These are phyloP conservation scores for Oryza nivara DNA, from an alignment of 176 grass and related monocot species.

Conservation along the genomic window DNA sequence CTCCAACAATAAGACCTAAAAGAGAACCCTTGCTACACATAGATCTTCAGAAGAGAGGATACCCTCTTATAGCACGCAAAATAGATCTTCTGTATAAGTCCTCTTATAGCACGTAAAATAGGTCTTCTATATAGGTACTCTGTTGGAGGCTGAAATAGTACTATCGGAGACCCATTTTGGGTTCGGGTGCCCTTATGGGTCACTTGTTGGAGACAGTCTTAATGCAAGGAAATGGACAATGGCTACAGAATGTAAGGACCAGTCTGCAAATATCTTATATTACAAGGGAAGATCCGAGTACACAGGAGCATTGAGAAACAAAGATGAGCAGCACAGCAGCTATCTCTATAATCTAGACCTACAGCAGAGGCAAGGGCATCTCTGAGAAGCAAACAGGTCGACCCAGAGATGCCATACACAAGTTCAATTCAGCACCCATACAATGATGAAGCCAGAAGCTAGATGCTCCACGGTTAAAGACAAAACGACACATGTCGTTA, in stretches of 20 bases:
- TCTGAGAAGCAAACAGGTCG: not conserved
- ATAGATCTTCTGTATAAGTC: too few relatives aligned
- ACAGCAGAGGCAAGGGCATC: not conserved
- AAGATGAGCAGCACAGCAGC: not conserved
- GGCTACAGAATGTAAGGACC: not conserved
- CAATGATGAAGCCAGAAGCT: conserved; percentile 6
- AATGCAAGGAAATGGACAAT: not conserved
- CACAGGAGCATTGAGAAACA: not conserved
- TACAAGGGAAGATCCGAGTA: not conserved
- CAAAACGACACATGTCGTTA: conserved; percentile 1
- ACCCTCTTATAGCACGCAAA: too few relatives aligned
- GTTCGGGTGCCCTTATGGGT: too few relatives aligned
- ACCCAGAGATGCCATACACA: not conserved
- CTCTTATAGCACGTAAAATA: too few relatives aligned
- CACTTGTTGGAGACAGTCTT: too few relatives aligned
- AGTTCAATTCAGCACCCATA: conserved; percentile 28
- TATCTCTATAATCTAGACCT: not conserved
- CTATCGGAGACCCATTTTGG: too few relatives aligned
- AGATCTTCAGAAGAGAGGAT: too few relatives aligned
- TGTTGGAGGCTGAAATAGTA: too few relatives aligned
- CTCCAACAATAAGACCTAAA: too few relatives aligned
- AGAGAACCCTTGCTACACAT: too few relatives aligned
- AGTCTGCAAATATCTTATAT: not conserved
- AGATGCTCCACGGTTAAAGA: not conserved
- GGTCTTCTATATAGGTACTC: too few relatives aligned